Evolutionary conservation across 2,329 filamentous ascomycete species (phyloP).

Genomic region (Epichloe elymi): DNA sequence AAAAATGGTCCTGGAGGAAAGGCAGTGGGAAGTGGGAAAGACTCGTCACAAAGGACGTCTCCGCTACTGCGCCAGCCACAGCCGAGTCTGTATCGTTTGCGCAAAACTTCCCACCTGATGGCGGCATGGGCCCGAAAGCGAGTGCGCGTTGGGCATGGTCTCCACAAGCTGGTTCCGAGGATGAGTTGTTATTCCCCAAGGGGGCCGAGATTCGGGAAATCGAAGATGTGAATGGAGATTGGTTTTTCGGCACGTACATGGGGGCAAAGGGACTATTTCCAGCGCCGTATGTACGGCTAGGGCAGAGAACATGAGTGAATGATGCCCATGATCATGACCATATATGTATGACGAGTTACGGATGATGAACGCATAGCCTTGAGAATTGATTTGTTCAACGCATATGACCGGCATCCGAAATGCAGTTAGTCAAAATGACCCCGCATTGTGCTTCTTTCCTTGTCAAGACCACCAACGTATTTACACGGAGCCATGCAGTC

Average conservation of each 20-base stretch:
- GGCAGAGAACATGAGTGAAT: not conserved
- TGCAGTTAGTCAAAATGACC: no score
- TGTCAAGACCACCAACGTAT: no score
- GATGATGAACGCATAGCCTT: slow-evolving; percentile 30
- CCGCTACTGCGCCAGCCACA: slow-evolving; percentile 26
- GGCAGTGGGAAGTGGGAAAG: slow-evolving; percentile 27
- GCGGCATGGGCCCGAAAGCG: slow-evolving; percentile 53
- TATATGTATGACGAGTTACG: not conserved
- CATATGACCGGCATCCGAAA: no score
- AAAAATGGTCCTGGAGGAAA: slow-evolving; percentile 40
- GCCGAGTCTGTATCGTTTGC: slow-evolving; percentile 15
- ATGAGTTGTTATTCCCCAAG: slow-evolving; percentile 75
- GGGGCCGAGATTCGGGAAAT: slow-evolving; percentile 73
- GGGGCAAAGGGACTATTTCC: slow-evolving; percentile 71
- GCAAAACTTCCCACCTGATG: slow-evolving; percentile 55
- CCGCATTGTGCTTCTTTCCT: no score
- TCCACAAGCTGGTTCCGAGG: slow-evolving; percentile 46
- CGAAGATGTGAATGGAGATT: slow-evolving; percentile 81
- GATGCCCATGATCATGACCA: not conserved
- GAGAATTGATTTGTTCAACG: no score
- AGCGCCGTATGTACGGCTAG: slow-evolving; percentile 50
- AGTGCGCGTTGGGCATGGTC: slow-evolving; percentile 68
- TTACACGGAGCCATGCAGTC: no score
- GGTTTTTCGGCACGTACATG: slow-evolving; percentile 80
- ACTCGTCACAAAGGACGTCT: slow-evolving; percentile 38